These are phyloP conservation scores for Geranomyces variabilis DNA, from an alignment of 192 early-diverging fungal species.

Conservation along the genomic window DNA sequence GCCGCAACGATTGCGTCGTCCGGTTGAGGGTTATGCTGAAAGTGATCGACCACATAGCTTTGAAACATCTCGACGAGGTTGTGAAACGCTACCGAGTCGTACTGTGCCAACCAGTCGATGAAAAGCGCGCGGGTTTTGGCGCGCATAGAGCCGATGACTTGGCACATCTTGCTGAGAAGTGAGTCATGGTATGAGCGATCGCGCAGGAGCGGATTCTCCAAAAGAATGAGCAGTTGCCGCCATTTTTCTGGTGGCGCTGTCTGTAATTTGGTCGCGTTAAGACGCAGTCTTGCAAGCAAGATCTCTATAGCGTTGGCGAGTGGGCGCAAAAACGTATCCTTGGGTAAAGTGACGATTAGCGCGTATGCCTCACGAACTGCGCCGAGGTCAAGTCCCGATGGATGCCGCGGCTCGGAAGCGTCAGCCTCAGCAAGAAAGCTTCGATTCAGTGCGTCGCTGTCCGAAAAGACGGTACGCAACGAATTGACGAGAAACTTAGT, in stretches of 20 bases:
- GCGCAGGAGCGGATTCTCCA: conserved; percentile 59
- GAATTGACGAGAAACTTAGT: conserved; percentile 39
- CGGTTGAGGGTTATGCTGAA: conserved; percentile 43
- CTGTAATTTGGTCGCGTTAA: conserved; percentile 46
- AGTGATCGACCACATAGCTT: conserved; percentile 54
- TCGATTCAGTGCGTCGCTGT: conserved; percentile 40
- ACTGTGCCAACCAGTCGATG: conserved; percentile 55
- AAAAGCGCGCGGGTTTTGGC: conserved; percentile 40
- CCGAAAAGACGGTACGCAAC: conserved; percentile 44
- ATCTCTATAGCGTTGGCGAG: conserved; percentile 62
- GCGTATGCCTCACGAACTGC: conserved; percentile 40
- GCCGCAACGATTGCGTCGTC: conserved; percentile 55
- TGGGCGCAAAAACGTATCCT: conserved; percentile 41
- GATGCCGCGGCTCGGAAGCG: neutral
- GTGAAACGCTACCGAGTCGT: conserved; percentile 47
- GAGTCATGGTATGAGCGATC: conserved; percentile 53
- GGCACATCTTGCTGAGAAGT: conserved; percentile 47
- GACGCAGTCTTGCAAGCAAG: conserved; percentile 53
- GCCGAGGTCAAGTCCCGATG: conserved; percentile 41
- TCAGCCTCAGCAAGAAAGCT: conserved; percentile 42
- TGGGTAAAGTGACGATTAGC: conserved; percentile 39
- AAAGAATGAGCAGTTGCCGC: conserved; percentile 19
- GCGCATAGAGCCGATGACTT: conserved; percentile 46
- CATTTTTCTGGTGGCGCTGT: conserved; percentile 22
- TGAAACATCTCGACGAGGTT: conserved; percentile 52